A percentile compares a stretch with the other conserved stretches of the same genome.
Conservation (phyloP, 331 rosid genomes). For the Quercus tomentella region DNA sequence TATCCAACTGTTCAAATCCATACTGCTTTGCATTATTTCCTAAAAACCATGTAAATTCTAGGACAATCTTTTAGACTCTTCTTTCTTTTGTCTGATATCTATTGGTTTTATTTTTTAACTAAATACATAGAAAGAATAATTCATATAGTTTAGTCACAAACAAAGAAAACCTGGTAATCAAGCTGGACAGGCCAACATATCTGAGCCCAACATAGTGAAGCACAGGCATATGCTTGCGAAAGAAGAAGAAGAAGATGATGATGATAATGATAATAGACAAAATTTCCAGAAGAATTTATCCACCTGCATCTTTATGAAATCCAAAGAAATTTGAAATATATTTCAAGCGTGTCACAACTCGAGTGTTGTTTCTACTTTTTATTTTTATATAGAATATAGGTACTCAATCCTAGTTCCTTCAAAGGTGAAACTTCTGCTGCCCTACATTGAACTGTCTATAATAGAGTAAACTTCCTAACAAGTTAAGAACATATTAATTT, state of each 20-base stretch:
- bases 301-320: neutral
- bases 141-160: too few species aligned
- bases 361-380: neutral
- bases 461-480: neutral
- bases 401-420: neutral
- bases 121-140: neutral
- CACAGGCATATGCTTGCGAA: neutral
- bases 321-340: neutral
- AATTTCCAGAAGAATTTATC: neutral
- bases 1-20: constrained; percentile 11
- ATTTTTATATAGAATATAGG: neutral
- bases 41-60: neutral
- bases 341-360: too few species aligned
- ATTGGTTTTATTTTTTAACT: neutral
- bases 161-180: too few species aligned
- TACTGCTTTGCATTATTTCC: neutral
- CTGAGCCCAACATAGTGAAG: neutral
- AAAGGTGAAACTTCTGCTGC: neutral
- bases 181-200: too few species aligned
- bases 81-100: neutral
- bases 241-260: neutral
- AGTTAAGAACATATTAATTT: neutral
- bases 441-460: neutral
- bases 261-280: too few species aligned
- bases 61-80: neutral